phyloP scores from a whole-genome alignment of 768 basidiomycete species.

The Crucibulum laeve region DNA sequence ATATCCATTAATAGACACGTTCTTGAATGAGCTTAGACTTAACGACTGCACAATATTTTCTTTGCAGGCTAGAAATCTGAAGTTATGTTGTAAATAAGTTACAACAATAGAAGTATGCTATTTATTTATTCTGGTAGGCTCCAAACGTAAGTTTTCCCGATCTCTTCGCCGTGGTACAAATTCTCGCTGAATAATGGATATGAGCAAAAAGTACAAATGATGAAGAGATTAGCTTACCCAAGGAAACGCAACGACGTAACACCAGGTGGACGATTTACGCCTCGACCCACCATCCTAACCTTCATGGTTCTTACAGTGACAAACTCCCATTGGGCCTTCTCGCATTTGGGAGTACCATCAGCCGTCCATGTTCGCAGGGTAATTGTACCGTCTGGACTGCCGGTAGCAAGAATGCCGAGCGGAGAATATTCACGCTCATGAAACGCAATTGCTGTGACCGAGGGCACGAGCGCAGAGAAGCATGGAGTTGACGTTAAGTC shows the following conservation, averaged over 20 bases:
- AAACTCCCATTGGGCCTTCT: constrained; percentile 75
- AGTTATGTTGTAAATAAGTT: neutral
- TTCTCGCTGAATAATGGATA: constrained; percentile 11
- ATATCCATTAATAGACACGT: too few species aligned
- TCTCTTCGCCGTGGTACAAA: constrained; percentile 20
- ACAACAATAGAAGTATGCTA: neutral
- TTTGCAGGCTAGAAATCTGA: neutral
- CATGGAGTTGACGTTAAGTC: constrained; percentile 49
- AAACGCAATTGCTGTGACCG: constrained; percentile 77
- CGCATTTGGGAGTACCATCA: constrained; percentile 62
- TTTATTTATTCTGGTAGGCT: constrained; percentile 14
- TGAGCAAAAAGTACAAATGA: too few species aligned
- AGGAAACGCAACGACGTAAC: constrained; percentile 80
- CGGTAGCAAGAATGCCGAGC: constrained; percentile 76
- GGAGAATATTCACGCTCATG: constrained; percentile 85
- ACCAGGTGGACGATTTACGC: constrained; percentile 41
- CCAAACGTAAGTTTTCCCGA: constrained; percentile 20
- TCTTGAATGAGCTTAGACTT: neutral
- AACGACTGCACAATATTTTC: neutral
- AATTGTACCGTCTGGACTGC: constrained; percentile 71
- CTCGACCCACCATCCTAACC: constrained; percentile 33
- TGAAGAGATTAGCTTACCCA: too few species aligned
- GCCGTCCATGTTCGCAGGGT: constrained; percentile 83
- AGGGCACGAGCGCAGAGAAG: constrained; percentile 40
- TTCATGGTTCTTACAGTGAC: constrained; percentile 64